Percentiles rank a stretch among this genome's conserved stretches.
phyloP scores from a whole-genome alignment of 1,139 yeast genomes.

The Debaryomyces fabryi region DNA sequence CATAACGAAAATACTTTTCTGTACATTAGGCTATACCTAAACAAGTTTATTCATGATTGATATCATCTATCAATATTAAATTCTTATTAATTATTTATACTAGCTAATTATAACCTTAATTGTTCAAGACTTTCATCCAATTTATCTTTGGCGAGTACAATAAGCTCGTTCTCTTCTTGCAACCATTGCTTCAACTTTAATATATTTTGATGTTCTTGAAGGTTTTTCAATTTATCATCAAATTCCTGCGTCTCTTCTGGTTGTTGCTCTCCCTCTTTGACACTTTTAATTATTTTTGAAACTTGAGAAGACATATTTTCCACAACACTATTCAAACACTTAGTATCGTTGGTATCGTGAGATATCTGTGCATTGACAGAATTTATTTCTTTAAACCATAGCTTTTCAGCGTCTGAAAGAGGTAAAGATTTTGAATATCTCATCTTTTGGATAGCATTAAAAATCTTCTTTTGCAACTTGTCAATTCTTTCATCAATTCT shows the following conservation, averaged over 20 bases:
- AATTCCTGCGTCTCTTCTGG: background rate
- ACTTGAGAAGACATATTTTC: constrained; percentile 22
- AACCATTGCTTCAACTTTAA: constrained; percentile 22
- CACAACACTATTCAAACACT: constrained; percentile 14
- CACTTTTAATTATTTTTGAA: constrained; percentile 10
- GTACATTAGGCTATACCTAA: too few relatives aligned
- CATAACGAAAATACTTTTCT: too few relatives aligned
- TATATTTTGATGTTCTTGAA: constrained; percentile 22
- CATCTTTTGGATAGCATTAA: constrained; percentile 24
- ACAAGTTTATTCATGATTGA: too few relatives aligned
- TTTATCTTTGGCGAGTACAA: constrained; percentile 18
- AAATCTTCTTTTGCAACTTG: constrained; percentile 26
- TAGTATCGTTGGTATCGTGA: constrained; percentile 11
- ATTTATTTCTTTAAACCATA: constrained; percentile 44
- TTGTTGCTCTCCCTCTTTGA: background rate
- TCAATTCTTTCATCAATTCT: constrained; percentile 24
- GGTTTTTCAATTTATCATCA: constrained; percentile 17
- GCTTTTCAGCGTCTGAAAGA: constrained; percentile 36
- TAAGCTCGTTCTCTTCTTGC: constrained; percentile 21
- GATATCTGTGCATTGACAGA: constrained; percentile 19
- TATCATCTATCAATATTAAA: background rate
- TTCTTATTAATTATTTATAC: background rate
- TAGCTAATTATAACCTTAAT: constrained; percentile 3
- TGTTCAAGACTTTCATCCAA: constrained; percentile 15
- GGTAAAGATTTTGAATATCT: constrained; percentile 30